A percentile compares a stretch with the other conserved stretches of the same genome.
These are phyloP conservation scores for Byssochlamys sp. DNA, from an alignment of 2,329 filamentous ascomycete species.

Conservation along the genomic window DNA sequence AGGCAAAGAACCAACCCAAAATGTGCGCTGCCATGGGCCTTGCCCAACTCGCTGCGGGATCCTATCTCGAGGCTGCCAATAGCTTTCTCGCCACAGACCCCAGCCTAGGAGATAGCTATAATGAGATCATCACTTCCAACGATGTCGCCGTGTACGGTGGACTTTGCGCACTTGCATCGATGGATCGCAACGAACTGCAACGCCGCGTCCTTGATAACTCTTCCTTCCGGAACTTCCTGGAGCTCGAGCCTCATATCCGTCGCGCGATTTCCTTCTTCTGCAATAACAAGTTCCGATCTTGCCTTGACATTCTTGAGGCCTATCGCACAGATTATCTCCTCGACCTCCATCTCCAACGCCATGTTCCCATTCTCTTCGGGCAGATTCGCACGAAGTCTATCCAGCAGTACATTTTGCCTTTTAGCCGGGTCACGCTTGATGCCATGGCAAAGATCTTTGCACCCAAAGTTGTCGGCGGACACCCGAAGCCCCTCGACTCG, in stretches of 20 bases:
- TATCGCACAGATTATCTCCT: constrained; percentile 81
- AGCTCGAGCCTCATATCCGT: constrained; percentile 86
- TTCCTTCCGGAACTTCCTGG: constrained; percentile 75
- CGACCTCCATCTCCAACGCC: constrained; percentile 71
- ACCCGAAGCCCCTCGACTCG: constrained; percentile 54
- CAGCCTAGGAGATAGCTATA: constrained; percentile 50
- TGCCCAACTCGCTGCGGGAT: constrained; percentile 47
- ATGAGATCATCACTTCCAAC: constrained; percentile 67
- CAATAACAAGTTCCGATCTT: constrained; percentile 77
- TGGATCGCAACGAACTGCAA: constrained; percentile 70
- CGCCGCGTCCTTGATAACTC: constrained; percentile 66
- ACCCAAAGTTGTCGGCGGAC: constrained; percentile 23
- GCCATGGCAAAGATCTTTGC: constrained; percentile 72
- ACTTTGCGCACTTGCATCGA: constrained; percentile 78
- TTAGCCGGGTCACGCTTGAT: constrained; percentile 72
- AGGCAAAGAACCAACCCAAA: constrained; percentile 52
- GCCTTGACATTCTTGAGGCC: constrained; percentile 69
- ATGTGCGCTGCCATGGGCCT: constrained; percentile 54
- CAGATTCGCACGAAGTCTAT: constrained; percentile 83
- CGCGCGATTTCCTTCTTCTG: constrained; percentile 84
- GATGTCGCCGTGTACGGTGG: constrained; percentile 89
- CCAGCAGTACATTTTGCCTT: constrained; percentile 82
- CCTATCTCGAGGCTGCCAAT: constrained; percentile 59
- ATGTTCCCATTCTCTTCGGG: constrained; percentile 61
- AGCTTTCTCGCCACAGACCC: constrained; percentile 59